Conservation (phyloP, 495 filamentous ascomycete genomes). For the Aeminium ludgeri region DNA sequence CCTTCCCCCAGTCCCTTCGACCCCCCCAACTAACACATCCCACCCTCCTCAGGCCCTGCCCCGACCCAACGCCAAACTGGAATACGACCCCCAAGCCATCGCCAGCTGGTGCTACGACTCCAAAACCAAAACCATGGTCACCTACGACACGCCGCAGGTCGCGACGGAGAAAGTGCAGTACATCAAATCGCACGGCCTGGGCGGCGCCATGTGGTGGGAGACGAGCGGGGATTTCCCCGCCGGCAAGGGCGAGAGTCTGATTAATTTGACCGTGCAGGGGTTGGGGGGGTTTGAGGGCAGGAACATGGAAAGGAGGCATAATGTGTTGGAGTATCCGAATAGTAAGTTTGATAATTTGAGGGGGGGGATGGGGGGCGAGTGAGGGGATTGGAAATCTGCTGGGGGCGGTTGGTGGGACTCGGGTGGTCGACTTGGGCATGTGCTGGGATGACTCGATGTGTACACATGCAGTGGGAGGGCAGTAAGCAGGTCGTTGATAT, state of each 20-base stretch:
- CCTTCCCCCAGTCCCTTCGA: too few relatives aligned
- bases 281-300: constrained; percentile 14
- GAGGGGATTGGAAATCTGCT: too few relatives aligned
- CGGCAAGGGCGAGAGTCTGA: constrained; percentile 12
- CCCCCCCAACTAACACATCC: constrained; percentile 22
- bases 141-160: constrained; percentile 52
- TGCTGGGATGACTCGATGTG: too few relatives aligned
- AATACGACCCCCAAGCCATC: constrained; percentile 32
- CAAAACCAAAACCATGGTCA: constrained; percentile 42
- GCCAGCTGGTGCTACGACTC: constrained; percentile 59
- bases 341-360: constrained; percentile 19
- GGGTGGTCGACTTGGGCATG: too few relatives aligned
- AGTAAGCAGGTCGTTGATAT: too few relatives aligned
- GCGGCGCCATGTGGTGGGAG: constrained; percentile 88
- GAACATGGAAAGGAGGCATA: constrained; percentile 14
- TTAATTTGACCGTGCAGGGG: constrained; percentile 8
- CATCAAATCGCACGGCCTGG: constrained; percentile 44
- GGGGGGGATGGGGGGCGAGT: constrained; percentile 15
- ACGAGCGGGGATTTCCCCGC: constrained; percentile 46
- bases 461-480: too few relatives aligned
- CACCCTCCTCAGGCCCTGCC: constrained; percentile 28
- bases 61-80: constrained; percentile 29
- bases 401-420: too few relatives aligned
- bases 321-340: constrained; percentile 16
- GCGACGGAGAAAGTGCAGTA: constrained; percentile 48